Conservation (phyloP, 202 grass and related monocot genomes). For the Brachypodium distachyon region DNA sequence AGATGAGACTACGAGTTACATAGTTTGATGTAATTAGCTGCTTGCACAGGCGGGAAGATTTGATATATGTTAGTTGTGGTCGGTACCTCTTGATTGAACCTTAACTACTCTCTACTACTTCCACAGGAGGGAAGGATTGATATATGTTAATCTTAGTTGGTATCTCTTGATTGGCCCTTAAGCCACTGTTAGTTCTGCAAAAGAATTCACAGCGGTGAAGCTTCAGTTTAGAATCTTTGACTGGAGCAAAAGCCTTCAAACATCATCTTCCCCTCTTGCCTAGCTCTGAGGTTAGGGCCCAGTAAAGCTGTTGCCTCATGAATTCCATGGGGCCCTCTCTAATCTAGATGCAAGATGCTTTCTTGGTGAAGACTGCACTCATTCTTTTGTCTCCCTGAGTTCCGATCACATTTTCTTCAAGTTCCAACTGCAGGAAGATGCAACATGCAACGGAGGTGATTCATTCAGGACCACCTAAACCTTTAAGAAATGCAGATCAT, state of each 20-base stretch:
- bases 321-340: slow-evolving; percentile 24
- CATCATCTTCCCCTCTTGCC: slow-evolving; percentile 14
- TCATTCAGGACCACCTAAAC: slow-evolving; percentile 6
- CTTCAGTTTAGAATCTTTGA: slow-evolving; percentile 33
- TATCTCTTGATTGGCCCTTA: not conserved
- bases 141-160: not conserved
- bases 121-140: too few species aligned
- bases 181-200: not conserved
- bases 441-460: not conserved
- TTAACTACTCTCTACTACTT: not conserved
- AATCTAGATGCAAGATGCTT: not conserved
- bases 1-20: not conserved
- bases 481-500: too few species aligned
- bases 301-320: not conserved
- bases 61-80: not conserved
- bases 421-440: not conserved
- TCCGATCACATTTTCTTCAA: not conserved
- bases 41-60: not conserved
- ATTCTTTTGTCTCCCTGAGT: not conserved
- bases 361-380: not conserved
- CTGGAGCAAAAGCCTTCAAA: slow-evolving; percentile 23
- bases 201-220: not conserved
- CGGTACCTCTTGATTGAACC: not conserved
- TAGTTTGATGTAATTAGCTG: not conserved
- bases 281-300: not conserved